Evolutionary conservation across 768 basidiomycete species (phyloP), one percentile per base, ranked within the genome.

Genomic region (Tricholoma saponaceum): DNA sequence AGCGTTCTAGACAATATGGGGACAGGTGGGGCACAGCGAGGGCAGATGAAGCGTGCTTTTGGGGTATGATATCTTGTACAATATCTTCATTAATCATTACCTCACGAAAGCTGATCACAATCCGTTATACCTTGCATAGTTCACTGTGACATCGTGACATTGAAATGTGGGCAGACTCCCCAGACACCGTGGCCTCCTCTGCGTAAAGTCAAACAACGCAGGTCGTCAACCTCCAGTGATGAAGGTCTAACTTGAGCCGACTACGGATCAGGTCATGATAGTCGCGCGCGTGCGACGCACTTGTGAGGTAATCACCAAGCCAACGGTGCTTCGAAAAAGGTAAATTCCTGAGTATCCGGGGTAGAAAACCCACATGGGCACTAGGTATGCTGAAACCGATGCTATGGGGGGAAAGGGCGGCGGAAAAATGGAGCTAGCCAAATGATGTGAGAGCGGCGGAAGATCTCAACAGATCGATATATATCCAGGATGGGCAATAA

Each of bases 11-110:
- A 64, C 33, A 60, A 58, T 35, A 39, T 37, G 28, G 16, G 50
- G 13, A 32, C 54, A 23, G 50, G 41, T 22, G 58, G 51, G 49
- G 49, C 26, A 52, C 20, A 46, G 39, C 12, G 32, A 22, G 58
- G 8, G 30, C 57, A 59, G 51, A 59, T 63, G 28, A 68, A 65
- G 54, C 57, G 62, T 10, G 63, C 51, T 14, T 58, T 62, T 13
- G 61, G 55, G 20, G 26, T 25, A 26, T 62, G 35, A 57, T 39
- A 16, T 35, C 25, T n/a, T 51, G 12, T 37, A 25, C 13, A 4
- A 37, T 32, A 56, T 47, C 25, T 30, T 18, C 52, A 9, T 8
- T 20, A 16, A 32, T 37, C 18, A 5, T 32, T 6, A 20, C 37
- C 41, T 39, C 5, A n/a, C 33, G 47, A 18, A 26, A 7, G 22